These are phyloP conservation scores for Neophaeococcomyces mojaviensis DNA, from an alignment of 2,329 filamentous ascomycete genomes.

Conservation along the genomic window DNA sequence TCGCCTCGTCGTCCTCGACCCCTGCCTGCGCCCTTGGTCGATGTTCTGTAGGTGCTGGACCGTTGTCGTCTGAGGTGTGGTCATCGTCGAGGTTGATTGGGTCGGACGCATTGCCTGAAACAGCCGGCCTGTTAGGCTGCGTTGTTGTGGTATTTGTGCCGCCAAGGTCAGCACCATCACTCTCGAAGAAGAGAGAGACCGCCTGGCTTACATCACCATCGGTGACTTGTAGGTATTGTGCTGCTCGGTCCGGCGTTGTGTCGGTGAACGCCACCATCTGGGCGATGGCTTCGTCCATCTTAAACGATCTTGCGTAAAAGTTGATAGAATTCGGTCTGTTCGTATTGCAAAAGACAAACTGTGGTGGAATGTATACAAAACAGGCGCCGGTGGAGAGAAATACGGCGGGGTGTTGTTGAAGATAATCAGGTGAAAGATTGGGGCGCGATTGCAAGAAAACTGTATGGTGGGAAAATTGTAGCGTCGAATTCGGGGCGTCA, in stretches of 20 bases:
- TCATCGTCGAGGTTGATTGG: conserved; percentile 64
- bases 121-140: conserved; percentile 1
- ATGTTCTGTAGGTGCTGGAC: conserved; percentile 31
- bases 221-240: conserved; percentile 77
- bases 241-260: conserved; percentile 63
- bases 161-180: conserved; percentile 58
- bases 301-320: conserved; percentile 11
- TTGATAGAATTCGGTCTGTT: not conserved
- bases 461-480: not conserved
- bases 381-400: too few species aligned
- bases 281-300: conserved; percentile 63
- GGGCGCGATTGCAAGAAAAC: too few species aligned
- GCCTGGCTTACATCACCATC: conserved; percentile 78
- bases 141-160: conserved; percentile 33
- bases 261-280: conserved; percentile 78
- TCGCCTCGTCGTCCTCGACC: conserved; percentile 79
- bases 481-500: not conserved
- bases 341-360: too few species aligned
- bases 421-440: too few species aligned
- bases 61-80: conserved; percentile 32
- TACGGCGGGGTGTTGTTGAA: too few species aligned
- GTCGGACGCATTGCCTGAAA: conserved; percentile 12
- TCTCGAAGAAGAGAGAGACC: conserved; percentile 83
- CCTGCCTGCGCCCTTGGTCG: conserved; percentile 33
- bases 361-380: not conserved